A percentile compares a stretch with the other conserved stretches of the same genome.
Conservation (phyloP, 176 grass and related monocot species). For the Bothriochloa decipiens region DNA sequence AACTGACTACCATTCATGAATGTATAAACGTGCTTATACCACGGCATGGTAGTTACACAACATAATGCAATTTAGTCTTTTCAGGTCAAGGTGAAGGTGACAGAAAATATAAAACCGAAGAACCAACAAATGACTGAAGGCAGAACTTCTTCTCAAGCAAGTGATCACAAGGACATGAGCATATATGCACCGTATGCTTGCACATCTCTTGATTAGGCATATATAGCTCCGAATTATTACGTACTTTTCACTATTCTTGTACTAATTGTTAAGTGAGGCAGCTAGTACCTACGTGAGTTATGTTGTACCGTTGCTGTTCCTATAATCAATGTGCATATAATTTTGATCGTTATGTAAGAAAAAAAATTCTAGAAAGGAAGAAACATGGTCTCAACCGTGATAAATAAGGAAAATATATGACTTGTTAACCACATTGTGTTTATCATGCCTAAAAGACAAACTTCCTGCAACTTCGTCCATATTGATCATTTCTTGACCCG, state of each 20-base stretch:
- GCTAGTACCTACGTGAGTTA: conserved; percentile 6
- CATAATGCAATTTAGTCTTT: not conserved
- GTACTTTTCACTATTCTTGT: not conserved
- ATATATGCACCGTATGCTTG: conserved; percentile 13
- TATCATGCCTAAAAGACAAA: not conserved
- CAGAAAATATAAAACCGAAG: conserved; percentile 28
- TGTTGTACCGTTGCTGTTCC: not conserved
- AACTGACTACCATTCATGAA: not conserved
- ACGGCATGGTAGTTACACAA: not conserved
- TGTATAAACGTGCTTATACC: not conserved
- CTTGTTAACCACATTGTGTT: not conserved
- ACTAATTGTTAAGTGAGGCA: conserved; percentile 29
- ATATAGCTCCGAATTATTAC: not conserved
- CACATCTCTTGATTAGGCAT: conserved; percentile 12
- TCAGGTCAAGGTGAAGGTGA: conserved; percentile 32
- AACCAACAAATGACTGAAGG: conserved; percentile 43
- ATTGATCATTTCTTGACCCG: too few species aligned
- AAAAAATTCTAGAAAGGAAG: not conserved
- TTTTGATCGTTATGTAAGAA: conserved; percentile 22
- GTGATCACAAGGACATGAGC: not conserved
- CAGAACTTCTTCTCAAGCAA: not conserved
- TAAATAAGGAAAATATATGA: not conserved
- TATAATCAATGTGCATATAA: conserved; percentile 35
- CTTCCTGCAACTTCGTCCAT: too few species aligned
- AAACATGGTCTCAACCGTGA: not conserved